These are phyloP conservation scores for Dichotomocladium elegans DNA, from an alignment of 371 early-diverging fungal species.

Conservation along the genomic window DNA sequence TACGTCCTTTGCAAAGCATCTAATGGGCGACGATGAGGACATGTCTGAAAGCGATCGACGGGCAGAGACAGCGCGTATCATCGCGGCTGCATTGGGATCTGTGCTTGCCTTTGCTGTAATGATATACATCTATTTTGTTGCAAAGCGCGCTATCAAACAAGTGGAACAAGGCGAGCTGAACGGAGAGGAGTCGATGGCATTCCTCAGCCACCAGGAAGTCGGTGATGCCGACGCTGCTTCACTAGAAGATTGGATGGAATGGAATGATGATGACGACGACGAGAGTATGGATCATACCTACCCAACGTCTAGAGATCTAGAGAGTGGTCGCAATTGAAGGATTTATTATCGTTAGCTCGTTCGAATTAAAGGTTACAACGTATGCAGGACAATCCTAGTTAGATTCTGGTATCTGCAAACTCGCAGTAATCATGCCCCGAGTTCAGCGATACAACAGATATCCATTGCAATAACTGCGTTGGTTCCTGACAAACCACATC, in stretches of 20 bases:
- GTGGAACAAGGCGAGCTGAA: slow-evolving; percentile 20
- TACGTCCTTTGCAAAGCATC: slow-evolving; percentile 50
- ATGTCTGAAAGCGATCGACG: slow-evolving; percentile 26
- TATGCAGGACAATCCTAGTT: too few relatives aligned
- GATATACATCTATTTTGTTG: slow-evolving; percentile 53
- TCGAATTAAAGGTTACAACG: too few relatives aligned
- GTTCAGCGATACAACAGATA: too few relatives aligned
- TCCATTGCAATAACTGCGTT: too few relatives aligned
- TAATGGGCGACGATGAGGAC: slow-evolving; percentile 47
- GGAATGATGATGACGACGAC: slow-evolving; percentile 24
- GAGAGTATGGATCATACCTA: slow-evolving; percentile 2
- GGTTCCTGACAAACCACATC: too few relatives aligned
- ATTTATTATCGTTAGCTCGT: too few relatives aligned
- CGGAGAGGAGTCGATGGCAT: slow-evolving; percentile 15
- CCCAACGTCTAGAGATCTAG: neutral
- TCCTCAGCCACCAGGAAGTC: slow-evolving; percentile 11
- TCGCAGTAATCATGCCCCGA: too few relatives aligned
- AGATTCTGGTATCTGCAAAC: too few relatives aligned
- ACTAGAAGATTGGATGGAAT: slow-evolving; percentile 20
- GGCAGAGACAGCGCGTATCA: slow-evolving; percentile 27
- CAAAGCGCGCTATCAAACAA: slow-evolving; percentile 47
- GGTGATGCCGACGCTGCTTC: neutral
- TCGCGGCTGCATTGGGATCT: slow-evolving; percentile 37
- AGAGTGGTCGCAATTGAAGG: neutral
- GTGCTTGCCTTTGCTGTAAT: slow-evolving; percentile 54